phyloP scores from a whole-genome alignment of 139 green algal species.

The Tetradesmus lagerheimii region DNA sequence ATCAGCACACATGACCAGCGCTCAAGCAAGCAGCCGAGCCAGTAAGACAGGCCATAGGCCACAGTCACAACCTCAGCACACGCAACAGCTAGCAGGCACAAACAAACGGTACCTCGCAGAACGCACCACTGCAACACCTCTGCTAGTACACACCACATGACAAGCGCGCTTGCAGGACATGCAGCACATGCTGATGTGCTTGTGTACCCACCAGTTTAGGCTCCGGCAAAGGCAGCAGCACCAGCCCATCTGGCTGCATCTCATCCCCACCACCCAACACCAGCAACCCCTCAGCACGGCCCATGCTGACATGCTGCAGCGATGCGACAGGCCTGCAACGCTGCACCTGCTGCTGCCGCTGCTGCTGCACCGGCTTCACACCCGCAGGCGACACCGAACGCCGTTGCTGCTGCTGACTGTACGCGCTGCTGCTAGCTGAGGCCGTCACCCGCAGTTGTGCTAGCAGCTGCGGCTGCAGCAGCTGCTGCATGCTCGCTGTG shows the following conservation, averaged over 20 bases:
- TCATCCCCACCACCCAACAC: slow-evolving; percentile 75
- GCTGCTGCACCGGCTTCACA: background rate
- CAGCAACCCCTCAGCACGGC: slow-evolving; percentile 65
- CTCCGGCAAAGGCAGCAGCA: slow-evolving; percentile 68
- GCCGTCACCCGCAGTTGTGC: background rate
- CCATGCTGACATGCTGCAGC: slow-evolving; percentile 18
- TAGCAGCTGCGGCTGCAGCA: slow-evolving; percentile 26
- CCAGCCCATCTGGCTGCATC: slow-evolving; percentile 74
- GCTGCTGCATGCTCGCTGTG: slow-evolving; percentile 49
- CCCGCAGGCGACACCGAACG: background rate
- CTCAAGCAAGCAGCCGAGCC: too few species aligned
- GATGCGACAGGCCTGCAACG: slow-evolving; percentile 3
- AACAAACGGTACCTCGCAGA: background rate
- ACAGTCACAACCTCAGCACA: too few species aligned
- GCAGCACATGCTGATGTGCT: background rate
- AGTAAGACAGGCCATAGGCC: too few species aligned
- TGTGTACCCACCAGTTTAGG: background rate
- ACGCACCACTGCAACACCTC: background rate
- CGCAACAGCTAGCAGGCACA: background rate
- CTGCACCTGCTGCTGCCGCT: background rate
- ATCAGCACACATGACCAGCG: background rate
- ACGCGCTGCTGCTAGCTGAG: background rate
- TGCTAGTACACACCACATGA: background rate
- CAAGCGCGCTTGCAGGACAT: background rate
- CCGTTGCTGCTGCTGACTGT: background rate